A percentile compares a stretch with the other conserved stretches of the same genome.
Evolutionary conservation across 257 asterid genomes (phyloP).

Genomic region (Solanum raphanifolium): DNA sequence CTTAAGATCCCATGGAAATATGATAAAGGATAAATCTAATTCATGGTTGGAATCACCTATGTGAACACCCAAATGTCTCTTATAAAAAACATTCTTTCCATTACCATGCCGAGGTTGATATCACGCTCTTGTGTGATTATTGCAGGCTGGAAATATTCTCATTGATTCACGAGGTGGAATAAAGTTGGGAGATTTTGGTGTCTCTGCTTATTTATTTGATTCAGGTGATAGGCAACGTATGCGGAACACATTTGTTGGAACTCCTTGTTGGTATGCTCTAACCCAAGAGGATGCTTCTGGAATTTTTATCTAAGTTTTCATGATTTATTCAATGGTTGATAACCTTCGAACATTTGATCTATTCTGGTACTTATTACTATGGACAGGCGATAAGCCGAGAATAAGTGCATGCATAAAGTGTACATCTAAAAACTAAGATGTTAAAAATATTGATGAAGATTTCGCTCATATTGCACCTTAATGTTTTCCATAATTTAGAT

Average conservation of each 20-base stretch:
- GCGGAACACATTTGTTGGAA: constrained; percentile 96
- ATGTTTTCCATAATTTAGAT: constrained; percentile 4
- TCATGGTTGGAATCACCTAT: neutral
- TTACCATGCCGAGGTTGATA: neutral
- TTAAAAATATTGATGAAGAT: neutral
- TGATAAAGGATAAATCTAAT: neutral
- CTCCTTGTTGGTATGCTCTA: constrained; percentile 92
- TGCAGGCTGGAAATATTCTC: constrained; percentile 92
- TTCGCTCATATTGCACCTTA: neutral
- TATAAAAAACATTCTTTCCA: neutral
- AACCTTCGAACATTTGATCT: neutral
- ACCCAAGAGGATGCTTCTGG: neutral
- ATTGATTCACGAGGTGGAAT: constrained; percentile 78
- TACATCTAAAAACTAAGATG: neutral
- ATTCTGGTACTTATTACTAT: neutral
- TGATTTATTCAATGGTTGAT: neutral
- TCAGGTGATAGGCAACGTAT: constrained; percentile 87
- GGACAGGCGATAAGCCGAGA: neutral
- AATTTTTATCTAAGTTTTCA: neutral
- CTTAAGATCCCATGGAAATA: neutral
- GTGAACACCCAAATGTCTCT: neutral
- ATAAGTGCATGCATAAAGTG: neutral
- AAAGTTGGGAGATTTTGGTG: constrained; percentile 98
- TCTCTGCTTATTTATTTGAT: constrained; percentile 95
- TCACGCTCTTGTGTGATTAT: neutral